Percentiles rank a stretch among this genome's conserved stretches.
These are phyloP conservation scores for Gynochthodes officinalis DNA, from an alignment of 257 asterid species.

Conservation along the genomic window DNA sequence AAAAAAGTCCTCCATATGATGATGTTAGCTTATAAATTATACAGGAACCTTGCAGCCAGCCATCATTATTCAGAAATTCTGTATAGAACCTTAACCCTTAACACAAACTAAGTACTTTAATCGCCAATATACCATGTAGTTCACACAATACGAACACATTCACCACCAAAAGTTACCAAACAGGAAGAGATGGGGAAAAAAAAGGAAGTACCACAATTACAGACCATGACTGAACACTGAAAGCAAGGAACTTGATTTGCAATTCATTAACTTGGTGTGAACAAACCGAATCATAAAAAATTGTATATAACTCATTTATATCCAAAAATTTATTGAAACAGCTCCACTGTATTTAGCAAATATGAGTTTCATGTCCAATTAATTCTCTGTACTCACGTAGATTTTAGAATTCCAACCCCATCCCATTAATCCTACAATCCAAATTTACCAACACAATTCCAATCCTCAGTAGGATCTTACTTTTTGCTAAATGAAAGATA, in stretches of 20 bases:
- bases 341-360: not conserved
- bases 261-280: too few species aligned
- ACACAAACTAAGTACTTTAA: not conserved
- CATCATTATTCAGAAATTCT: not conserved
- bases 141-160: not conserved
- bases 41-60: not conserved
- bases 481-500: too few species aligned
- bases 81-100: not conserved
- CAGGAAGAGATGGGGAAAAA: not conserved
- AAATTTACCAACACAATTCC: too few species aligned
- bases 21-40: not conserved
- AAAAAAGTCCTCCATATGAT: not conserved
- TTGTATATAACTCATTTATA: not conserved
- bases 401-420: too few species aligned
- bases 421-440: too few species aligned
- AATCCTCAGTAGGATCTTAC: too few species aligned
- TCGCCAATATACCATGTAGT: not conserved
- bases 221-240: not conserved
- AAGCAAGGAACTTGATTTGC: not conserved
- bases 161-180: not conserved
- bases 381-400: too few species aligned
- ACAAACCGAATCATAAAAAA: not conserved
- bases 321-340: not conserved
- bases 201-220: not conserved
- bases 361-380: conserved; percentile 6